Evolutionary conservation across 495 filamentous ascomycete species (phyloP), one percentile per base, ranked within the genome.

Genomic region (Penicillium taxi): DNA sequence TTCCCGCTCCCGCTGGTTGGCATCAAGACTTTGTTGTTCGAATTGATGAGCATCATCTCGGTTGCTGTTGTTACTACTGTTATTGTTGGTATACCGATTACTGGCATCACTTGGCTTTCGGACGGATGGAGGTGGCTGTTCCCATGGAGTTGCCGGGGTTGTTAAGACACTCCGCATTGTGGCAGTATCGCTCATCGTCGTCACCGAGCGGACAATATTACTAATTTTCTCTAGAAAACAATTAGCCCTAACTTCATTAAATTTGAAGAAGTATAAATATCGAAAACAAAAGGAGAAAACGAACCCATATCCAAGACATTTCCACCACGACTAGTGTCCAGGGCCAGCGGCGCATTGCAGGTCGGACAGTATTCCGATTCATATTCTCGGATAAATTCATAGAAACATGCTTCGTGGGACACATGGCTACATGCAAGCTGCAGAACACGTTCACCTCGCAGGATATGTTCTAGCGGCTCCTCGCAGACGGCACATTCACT

Each of bases 371-470:
- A 88, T 50, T 99, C 88, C 26, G 85, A 86, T 45, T 99, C 93
- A 42, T 85, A 84, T 57, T 94, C 90, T 42, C 86, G 84, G 48
- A 99, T 91, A 53, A 88, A 96, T 63, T 99, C 93, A 62, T 96
- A 99, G 59, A 99, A 99, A 63, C 91, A 99, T 13, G 93, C 93
- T 58, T 96, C 91, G 53, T 99, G 91, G 11, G 90, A 85, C 22
- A 99, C 93, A 58, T 99, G 91, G 8, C 78, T 73, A 60, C 91
- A 99, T 17, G 91, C 94, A 52, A 99, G 90, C 55, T 96, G 93
- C 36, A 99, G 72, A 35, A 99, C 85, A 39, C 87, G 79, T 63
- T 99, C 91, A 33, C 93, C 93, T 9, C 87, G 84, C 26, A 99
- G 70, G 9, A 88, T 99, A 54, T 99, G 91, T 55, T 99, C 91